phyloP scores from a whole-genome alignment of 768 basidiomycete genomes.

The Trametes sanguinea region DNA sequence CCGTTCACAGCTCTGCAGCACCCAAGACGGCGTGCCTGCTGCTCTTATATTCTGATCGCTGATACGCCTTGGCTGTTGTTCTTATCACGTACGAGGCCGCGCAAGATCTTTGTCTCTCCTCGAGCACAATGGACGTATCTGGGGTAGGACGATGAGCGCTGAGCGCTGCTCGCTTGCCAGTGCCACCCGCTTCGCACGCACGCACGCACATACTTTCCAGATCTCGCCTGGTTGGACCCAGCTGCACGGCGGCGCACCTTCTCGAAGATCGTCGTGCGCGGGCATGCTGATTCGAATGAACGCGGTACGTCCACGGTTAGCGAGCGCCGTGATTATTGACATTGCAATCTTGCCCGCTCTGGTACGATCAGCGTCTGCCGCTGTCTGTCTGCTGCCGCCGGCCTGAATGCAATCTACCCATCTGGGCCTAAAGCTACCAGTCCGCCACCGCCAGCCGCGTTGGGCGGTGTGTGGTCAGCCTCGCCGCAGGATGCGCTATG shows the following conservation, averaged over 20 bases:
- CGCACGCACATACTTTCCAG: neutral
- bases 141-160: neutral
- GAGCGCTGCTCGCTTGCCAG: conserved; percentile 4
- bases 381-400: neutral
- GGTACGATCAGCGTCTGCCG: conserved; percentile 11
- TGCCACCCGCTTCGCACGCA: too few relatives aligned
- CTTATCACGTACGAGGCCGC: neutral
- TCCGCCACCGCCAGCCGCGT: conserved; percentile 12
- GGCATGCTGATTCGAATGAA: conserved; percentile 1
- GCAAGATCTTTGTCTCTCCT: neutral
- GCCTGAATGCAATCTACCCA: conserved; percentile 18
- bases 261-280: conserved; percentile 5
- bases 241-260: neutral
- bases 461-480: neutral
- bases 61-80: neutral
- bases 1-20: too few relatives aligned
- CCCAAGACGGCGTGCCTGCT: neutral
- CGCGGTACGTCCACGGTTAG: too few relatives aligned
- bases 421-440: conserved; percentile 8
- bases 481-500: neutral
- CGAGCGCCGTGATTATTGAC: neutral
- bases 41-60: conserved; percentile 1
- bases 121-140: conserved; percentile 13
- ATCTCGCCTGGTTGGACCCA: neutral
- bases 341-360: conserved; percentile 11